phyloP scores from a whole-genome alignment of 805 yeast species.

The Starmerella geochares region DNA sequence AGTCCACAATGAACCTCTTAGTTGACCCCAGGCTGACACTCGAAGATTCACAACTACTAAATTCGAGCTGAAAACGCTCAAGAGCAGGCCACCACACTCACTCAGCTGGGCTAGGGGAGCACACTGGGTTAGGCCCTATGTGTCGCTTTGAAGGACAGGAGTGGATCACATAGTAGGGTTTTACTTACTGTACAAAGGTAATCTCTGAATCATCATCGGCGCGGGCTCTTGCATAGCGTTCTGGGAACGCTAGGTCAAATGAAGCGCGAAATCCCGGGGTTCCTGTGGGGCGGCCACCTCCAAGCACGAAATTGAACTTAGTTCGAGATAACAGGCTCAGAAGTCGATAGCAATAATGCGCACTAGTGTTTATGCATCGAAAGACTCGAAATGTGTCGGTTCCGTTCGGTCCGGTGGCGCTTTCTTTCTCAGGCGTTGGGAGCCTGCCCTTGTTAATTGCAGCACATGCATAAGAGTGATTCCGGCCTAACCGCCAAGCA shows the following conservation, averaged over 20 bases:
- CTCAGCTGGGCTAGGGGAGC: conserved; percentile 5
- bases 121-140: background rate
- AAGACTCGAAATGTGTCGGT: background rate
- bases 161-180: conserved; percentile 8
- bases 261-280: too few species aligned
- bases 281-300: too few species aligned
- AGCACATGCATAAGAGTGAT: background rate
- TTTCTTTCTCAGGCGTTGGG: background rate
- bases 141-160: conserved; percentile 8
- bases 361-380: background rate
- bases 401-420: background rate
- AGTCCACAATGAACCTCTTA: background rate
- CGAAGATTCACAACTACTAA: background rate
- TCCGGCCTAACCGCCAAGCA: background rate
- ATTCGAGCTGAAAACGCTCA: background rate
- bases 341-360: too few species aligned
- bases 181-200: background rate
- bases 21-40: background rate
- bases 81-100: conserved; percentile 7
- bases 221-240: background rate
- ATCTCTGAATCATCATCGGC: conserved; percentile 7
- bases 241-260: too few species aligned
- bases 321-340: too few species aligned
- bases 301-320: too few species aligned
- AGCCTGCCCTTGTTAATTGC: background rate